Percentiles rank a stretch among this genome's conserved stretches.
Evolutionary conservation across 2,329 filamentous ascomycete genomes (phyloP).

Genomic region (Talaromyces funiculosus): DNA sequence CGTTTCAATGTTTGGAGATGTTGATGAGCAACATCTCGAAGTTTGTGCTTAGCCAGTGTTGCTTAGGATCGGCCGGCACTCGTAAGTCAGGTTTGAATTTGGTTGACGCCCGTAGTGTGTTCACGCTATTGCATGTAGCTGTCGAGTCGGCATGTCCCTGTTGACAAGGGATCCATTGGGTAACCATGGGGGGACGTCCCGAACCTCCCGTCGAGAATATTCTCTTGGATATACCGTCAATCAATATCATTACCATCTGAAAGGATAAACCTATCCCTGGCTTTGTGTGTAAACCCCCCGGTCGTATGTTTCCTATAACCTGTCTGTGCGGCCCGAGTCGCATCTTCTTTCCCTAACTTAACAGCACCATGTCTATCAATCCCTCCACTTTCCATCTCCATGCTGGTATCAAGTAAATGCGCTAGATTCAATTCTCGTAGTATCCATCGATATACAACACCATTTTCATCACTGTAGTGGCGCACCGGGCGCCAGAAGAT

Average conservation of each 20-base stretch:
- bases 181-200: neutral
- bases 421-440: slow-evolving; percentile 8
- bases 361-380: neutral
- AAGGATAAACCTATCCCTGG: neutral
- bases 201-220: neutral
- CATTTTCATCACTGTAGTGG: slow-evolving; percentile 2
- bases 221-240: neutral
- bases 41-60: neutral
- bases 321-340: neutral
- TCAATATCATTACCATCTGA: slow-evolving; percentile 10
- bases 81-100: neutral
- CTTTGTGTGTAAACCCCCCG: neutral
- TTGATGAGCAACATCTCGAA: neutral
- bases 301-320: neutral
- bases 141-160: neutral
- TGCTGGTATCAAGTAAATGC: neutral
- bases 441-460: slow-evolving; percentile 14
- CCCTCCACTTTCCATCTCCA: neutral
- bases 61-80: neutral
- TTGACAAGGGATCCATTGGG: neutral
- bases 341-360: neutral
- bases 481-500: slow-evolving; percentile 13
- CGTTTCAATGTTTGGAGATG: neutral
- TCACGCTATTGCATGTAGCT: neutral
- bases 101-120: neutral